These are phyloP conservation scores for Mycena venus DNA, from an alignment of 768 basidiomycete genomes.

Conservation along the genomic window DNA sequence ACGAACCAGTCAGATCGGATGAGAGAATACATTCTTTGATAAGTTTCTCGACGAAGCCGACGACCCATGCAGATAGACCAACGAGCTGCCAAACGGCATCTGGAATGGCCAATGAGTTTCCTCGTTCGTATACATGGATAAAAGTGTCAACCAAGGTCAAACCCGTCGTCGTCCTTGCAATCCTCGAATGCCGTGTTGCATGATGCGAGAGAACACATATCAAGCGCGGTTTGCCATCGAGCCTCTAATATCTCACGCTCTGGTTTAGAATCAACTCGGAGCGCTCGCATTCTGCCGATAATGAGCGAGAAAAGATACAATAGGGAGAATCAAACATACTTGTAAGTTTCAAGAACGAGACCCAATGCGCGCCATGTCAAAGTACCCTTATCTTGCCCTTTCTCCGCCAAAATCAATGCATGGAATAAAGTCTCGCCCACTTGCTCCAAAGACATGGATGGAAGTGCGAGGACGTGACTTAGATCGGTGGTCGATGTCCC, in stretches of 20 bases:
- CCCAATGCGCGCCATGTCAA: conserved; percentile 60
- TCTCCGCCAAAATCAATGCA: conserved; percentile 58
- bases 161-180: conserved; percentile 70
- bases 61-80: conserved; percentile 71
- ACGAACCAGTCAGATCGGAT: conserved; percentile 21
- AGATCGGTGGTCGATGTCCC: conserved; percentile 71
- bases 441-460: conserved; percentile 55
- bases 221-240: conserved; percentile 74
- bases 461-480: conserved; percentile 64
- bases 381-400: conserved; percentile 56
- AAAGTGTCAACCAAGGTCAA: conserved; percentile 69
- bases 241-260: conserved; percentile 57
- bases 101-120: conserved; percentile 42
- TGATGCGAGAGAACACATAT: conserved; percentile 74
- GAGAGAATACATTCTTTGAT: conserved; percentile 66
- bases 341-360: conserved; percentile 64
- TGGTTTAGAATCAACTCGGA: conserved; percentile 31
- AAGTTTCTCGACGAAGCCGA: conserved; percentile 72
- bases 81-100: conserved; percentile 83
- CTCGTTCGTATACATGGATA: neutral
- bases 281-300: conserved; percentile 26
- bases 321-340: conserved; percentile 55
- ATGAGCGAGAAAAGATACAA: conserved; percentile 26
- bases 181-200: conserved; percentile 76
- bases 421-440: conserved; percentile 62